Evolutionary conservation across 495 filamentous ascomycete genomes (phyloP).

Genomic region (Peziza echinospora): DNA sequence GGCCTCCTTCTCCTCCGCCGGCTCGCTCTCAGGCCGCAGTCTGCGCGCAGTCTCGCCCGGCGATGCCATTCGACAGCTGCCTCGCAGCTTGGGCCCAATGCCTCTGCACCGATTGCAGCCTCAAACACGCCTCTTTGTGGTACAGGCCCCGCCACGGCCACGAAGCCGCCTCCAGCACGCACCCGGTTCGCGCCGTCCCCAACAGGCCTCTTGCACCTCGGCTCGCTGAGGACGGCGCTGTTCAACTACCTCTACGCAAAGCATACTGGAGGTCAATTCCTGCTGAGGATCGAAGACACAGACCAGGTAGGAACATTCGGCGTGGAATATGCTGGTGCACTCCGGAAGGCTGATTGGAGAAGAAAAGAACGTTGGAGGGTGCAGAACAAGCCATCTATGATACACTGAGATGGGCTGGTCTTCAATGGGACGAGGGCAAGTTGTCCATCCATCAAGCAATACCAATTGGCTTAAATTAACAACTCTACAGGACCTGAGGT

Average conservation of each 20-base stretch:
- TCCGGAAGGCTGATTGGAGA: slow-evolving; percentile 2
- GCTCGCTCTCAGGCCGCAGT: too few species aligned
- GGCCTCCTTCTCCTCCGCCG: too few species aligned
- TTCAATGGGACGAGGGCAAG: slow-evolving; percentile 83
- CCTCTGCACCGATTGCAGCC: too few species aligned
- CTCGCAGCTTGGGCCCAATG: too few species aligned
- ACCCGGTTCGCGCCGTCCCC: slow-evolving; percentile 93
- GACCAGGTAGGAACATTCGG: slow-evolving; percentile 43
- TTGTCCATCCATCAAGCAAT: slow-evolving; percentile 1
- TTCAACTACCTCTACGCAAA: slow-evolving; percentile 83
- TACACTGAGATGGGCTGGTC: slow-evolving; percentile 70
- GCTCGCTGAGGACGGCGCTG: slow-evolving; percentile 71
- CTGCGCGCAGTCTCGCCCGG: too few species aligned
- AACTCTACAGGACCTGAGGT: slow-evolving; percentile 44
- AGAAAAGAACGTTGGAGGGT: slow-evolving; percentile 58
- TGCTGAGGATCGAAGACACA: slow-evolving; percentile 85
- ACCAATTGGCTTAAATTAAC: slow-evolving; percentile 3
- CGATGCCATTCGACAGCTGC: too few species aligned
- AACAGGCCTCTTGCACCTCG: slow-evolving; percentile 81
- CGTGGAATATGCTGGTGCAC: slow-evolving; percentile 8
- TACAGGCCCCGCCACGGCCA: neutral
- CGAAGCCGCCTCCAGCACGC: slow-evolving; percentile 35
- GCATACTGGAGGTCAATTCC: slow-evolving; percentile 74
- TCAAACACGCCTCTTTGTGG: neutral
- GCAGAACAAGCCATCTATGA: slow-evolving; percentile 55